Conservation (phyloP, 768 basidiomycete genomes). For the Rhodotorula babjevae region DNA sequence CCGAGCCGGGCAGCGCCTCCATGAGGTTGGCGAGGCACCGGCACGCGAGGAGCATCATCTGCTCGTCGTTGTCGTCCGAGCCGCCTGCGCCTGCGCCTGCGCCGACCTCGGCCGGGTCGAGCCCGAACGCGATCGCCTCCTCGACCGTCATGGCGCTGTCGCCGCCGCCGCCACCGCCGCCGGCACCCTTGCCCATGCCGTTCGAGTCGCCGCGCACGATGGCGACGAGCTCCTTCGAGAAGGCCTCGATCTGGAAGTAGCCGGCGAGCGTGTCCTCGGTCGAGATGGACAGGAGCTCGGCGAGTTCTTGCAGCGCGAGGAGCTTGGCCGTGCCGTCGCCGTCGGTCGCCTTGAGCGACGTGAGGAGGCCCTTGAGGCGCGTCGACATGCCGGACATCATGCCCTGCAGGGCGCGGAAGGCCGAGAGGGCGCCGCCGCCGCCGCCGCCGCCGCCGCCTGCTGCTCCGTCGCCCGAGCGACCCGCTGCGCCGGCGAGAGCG, state of each 20-base stretch:
- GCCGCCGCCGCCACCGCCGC: conserved; percentile 56
- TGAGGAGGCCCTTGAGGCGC: conserved; percentile 83
- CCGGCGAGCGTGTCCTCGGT: conserved; percentile 95
- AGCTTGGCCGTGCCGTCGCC: conserved; percentile 81
- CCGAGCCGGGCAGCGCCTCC: conserved; percentile 96
- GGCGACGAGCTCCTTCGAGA: conserved; percentile 83
- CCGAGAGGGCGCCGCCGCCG: not conserved
- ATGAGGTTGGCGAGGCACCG: conserved; percentile 94
- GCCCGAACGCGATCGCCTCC: conserved; percentile 79
- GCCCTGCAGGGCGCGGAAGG: conserved; percentile 44
- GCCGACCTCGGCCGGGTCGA: conserved; percentile 64
- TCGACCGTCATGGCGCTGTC: conserved; percentile 54
- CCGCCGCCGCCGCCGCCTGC: conserved; percentile 23
- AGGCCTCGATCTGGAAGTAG: conserved; percentile 89
- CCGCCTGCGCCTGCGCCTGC: conserved; percentile 52
- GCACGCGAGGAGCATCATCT: conserved; percentile 93
- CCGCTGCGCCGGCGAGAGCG: conserved; percentile 8
- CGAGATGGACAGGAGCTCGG: conserved; percentile 89
- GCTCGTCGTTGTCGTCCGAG: conserved; percentile 51
- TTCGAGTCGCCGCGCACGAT: conserved; percentile 61
- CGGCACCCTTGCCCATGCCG: conserved; percentile 59
- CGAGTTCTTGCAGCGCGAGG: conserved; percentile 85
- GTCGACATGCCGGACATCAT: conserved; percentile 77
- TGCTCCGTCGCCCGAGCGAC: conserved; percentile 2
- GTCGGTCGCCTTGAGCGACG: conserved; percentile 69